Conservation (phyloP, 2,329 filamentous ascomycete genomes). For the Botrytis byssoidea region DNA sequence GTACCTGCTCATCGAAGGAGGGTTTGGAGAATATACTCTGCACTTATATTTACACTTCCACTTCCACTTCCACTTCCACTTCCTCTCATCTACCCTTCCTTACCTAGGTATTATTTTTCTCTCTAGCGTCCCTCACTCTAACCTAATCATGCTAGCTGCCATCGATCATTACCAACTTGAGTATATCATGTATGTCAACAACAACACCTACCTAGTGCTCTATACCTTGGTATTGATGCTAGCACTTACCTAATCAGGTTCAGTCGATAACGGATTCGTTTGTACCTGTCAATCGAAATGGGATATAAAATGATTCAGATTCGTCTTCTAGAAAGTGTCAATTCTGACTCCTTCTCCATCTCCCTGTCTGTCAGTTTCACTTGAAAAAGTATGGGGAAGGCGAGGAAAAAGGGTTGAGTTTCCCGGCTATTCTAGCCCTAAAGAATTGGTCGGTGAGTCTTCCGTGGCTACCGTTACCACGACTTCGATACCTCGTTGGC, state of each 20-base stretch:
- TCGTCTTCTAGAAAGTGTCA: slow-evolving; percentile 9
- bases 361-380: background rate
- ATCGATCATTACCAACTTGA: background rate
- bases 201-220: background rate
- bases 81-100: background rate
- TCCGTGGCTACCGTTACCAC: background rate
- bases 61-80: background rate
- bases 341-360: background rate
- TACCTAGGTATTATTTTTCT: background rate
- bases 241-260: background rate
- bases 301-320: slow-evolving; percentile 1
- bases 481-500: background rate
- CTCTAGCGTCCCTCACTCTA: background rate
- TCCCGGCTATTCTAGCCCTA: slow-evolving; percentile 6
- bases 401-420: background rate
- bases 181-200: background rate
- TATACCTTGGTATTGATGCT: background rate
- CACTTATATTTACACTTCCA: background rate
- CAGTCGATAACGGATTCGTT: background rate
- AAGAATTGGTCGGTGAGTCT: slow-evolving; percentile 6
- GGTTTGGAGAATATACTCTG: background rate
- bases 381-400: background rate
- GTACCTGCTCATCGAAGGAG: background rate
- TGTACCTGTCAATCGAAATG: background rate
- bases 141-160: background rate